A percentile compares a stretch with the other conserved stretches of the same genome.
Evolutionary conservation across 2,329 filamentous ascomycete species (phyloP).

Genomic region (Penicillium fuscoglaucum): DNA sequence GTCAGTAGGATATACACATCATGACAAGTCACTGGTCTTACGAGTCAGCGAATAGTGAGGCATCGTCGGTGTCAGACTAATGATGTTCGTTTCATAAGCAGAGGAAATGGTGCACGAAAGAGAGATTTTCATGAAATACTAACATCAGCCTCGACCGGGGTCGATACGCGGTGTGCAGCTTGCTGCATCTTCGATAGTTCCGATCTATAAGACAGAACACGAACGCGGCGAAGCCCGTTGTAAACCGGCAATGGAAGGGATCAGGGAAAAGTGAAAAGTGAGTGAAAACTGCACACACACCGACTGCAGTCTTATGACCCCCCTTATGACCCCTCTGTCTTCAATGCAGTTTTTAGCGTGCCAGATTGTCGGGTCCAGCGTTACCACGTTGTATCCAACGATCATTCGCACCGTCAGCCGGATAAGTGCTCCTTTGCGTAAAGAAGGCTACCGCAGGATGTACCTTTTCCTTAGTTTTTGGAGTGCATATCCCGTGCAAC

Average conservation of each 20-base stretch:
- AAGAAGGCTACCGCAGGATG: neutral
- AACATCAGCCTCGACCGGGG: slow-evolving; percentile 31
- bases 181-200: slow-evolving; percentile 9
- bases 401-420: neutral
- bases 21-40: slow-evolving; percentile 17
- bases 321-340: slow-evolving; percentile 20
- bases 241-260: slow-evolving; percentile 15
- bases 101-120: neutral
- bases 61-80: slow-evolving; percentile 27
- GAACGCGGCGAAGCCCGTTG: neutral
- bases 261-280: slow-evolving; percentile 12
- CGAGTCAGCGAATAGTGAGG: slow-evolving; percentile 31
- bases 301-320: slow-evolving; percentile 21
- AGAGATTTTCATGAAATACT: slow-evolving; percentile 10
- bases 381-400: slow-evolving; percentile 1
- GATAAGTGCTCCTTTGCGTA: neutral
- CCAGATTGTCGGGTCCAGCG: slow-evolving; percentile 16
- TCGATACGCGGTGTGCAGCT: slow-evolving; percentile 9
- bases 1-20: slow-evolving; percentile 8
- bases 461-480: slow-evolving; percentile 3
- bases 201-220: neutral
- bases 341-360: slow-evolving; percentile 17
- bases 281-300: slow-evolving; percentile 14
- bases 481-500: slow-evolving; percentile 11
- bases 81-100: neutral